Evolutionary conservation across 495 filamentous ascomycete species (phyloP).

Genomic region (Talaromyces proteolyticus): DNA sequence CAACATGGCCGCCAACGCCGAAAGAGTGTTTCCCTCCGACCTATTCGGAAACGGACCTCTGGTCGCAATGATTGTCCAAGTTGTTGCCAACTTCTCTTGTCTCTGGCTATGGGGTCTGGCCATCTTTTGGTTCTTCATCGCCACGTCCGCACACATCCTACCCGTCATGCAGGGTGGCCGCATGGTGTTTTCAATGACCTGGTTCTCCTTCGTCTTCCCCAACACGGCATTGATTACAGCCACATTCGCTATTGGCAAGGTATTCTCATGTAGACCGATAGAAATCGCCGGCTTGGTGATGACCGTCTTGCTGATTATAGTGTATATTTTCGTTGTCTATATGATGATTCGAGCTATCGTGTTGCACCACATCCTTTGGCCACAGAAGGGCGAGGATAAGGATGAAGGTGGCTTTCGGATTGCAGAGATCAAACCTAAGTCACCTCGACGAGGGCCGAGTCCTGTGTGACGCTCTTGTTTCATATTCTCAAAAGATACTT

Average conservation of each 20-base stretch:
- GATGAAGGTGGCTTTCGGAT: conserved; percentile 55
- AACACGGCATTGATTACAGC: conserved; percentile 74
- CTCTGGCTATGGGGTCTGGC: conserved; percentile 86
- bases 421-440: conserved; percentile 19
- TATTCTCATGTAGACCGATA: conserved; percentile 56
- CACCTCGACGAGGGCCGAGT: not conserved
- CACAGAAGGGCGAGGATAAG: conserved; percentile 61
- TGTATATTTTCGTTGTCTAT: conserved; percentile 63
- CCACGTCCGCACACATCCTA: conserved; percentile 64
- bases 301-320: conserved; percentile 53
- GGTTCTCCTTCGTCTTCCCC: conserved; percentile 84
- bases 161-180: conserved; percentile 33
- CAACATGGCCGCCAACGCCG: conserved; percentile 45
- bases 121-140: conserved; percentile 81
- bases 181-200: conserved; percentile 82
- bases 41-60: conserved; percentile 56
- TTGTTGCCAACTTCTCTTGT: conserved; percentile 53
- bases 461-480: not conserved
- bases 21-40: conserved; percentile 38
- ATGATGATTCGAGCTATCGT: conserved; percentile 67
- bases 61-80: conserved; percentile 47
- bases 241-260: conserved; percentile 64
- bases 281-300: conserved; percentile 63
- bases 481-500: no score
- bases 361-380: conserved; percentile 62